Percentiles rank a stretch among this genome's conserved stretches.
These are phyloP conservation scores for Neohortaea acidophila DNA, from an alignment of 495 filamentous ascomycete genomes.

Conservation along the genomic window DNA sequence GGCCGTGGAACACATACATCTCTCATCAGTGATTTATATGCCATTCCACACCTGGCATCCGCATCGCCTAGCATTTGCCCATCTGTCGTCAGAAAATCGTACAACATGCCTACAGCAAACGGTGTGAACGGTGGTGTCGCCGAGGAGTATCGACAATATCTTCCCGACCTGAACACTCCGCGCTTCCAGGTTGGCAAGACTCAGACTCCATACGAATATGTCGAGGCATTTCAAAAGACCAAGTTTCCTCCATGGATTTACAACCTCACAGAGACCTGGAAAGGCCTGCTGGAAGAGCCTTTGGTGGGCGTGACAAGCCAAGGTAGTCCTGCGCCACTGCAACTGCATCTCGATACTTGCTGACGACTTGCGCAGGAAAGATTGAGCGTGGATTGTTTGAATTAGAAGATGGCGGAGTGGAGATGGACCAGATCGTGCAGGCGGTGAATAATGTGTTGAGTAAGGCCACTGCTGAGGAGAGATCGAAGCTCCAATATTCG, in stretches of 20 bases:
- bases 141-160: conserved; percentile 37
- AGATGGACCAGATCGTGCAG: conserved; percentile 37
- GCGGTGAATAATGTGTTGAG: conserved; percentile 32
- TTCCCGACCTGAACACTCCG: conserved; percentile 43
- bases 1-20: no score
- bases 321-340: conserved; percentile 29
- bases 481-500: conserved; percentile 35
- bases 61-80: no score
- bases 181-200: conserved; percentile 48
- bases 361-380: conserved; percentile 26
- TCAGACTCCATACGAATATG: conserved; percentile 51
- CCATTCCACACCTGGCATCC: no score
- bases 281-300: conserved; percentile 47
- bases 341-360: neutral
- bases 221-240: conserved; percentile 41
- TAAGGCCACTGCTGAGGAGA: conserved; percentile 34
- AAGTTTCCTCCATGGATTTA: conserved; percentile 54
- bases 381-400: conserved; percentile 42
- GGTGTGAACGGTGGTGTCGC: no score
- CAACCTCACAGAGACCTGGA: conserved; percentile 50
- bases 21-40: no score
- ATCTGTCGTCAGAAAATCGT: no score
- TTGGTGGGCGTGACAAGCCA: conserved; percentile 57
- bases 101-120: no score
- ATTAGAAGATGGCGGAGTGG: conserved; percentile 45